Percentiles rank a stretch among this genome's conserved stretches.
Evolutionary conservation across 1,284 basidiomycete genomes (phyloP).

Genomic region (Apiotrichum sp.): DNA sequence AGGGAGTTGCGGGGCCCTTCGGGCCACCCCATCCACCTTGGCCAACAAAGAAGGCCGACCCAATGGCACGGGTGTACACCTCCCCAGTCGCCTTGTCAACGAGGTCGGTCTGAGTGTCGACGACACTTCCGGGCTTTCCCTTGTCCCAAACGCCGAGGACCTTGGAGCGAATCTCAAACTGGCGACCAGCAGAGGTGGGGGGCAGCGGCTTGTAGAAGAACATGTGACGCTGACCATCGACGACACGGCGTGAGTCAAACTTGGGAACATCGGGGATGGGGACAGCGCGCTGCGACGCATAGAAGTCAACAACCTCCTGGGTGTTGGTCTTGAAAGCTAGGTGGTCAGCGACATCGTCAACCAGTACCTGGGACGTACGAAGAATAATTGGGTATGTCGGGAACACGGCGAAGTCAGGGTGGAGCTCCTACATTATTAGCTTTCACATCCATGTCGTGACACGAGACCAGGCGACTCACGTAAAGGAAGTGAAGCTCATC

Average conservation of each 20-base stretch:
- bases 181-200: constrained; percentile 10
- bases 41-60: constrained; percentile 16
- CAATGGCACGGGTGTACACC: constrained; percentile 7
- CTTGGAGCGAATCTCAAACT: constrained; percentile 14
- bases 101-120: constrained; percentile 18
- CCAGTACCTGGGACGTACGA: constrained; percentile 1
- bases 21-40: constrained; percentile 20
- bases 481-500: constrained; percentile 21
- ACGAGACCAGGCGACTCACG: neutral
- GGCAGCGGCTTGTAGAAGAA: constrained; percentile 16
- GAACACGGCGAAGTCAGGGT: constrained; percentile 18
- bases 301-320: constrained; percentile 18
- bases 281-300: constrained; percentile 8
- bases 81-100: constrained; percentile 13
- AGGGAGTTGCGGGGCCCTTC: constrained; percentile 11
- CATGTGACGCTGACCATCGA: constrained; percentile 19
- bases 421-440: constrained; percentile 10
- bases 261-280: constrained; percentile 14
- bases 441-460: too few species aligned
- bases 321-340: constrained; percentile 15
- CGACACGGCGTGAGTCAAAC: constrained; percentile 13
- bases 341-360: neutral
- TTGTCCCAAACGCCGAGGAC: constrained; percentile 20
- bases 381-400: constrained; percentile 19
- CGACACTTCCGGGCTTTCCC: constrained; percentile 16